Percentiles rank a stretch among this genome's conserved stretches.
Conservation (phyloP, 176 grass and related monocot species). For the Thinopyrum elongatum region DNA sequence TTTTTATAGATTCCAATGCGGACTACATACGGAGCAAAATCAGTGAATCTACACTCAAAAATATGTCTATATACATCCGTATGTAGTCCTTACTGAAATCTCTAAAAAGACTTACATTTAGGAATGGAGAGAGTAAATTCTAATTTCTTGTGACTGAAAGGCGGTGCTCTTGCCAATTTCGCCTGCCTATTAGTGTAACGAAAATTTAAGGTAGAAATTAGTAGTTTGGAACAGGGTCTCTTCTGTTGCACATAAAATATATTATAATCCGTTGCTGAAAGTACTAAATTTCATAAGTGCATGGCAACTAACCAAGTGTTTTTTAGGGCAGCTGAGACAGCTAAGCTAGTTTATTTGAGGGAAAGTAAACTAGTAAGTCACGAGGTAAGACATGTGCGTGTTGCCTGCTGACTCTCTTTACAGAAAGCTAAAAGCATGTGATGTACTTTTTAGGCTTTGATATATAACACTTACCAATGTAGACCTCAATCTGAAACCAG, state of each 20-base stretch:
- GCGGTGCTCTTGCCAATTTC: neutral
- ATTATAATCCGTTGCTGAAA: neutral
- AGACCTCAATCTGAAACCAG: constrained; percentile 86
- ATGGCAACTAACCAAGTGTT: neutral
- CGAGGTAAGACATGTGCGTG: neutral
- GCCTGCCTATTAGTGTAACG: neutral
- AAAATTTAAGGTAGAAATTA: neutral
- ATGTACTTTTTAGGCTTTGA: neutral
- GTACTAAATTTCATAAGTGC: neutral
- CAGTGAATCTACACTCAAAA: too few species aligned
- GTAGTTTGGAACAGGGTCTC: too few species aligned
- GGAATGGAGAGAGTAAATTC: too few species aligned
- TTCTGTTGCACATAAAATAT: neutral
- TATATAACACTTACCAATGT: constrained; percentile 75
- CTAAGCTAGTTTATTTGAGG: neutral
- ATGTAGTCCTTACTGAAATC: too few species aligned
- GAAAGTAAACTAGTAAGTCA: neutral
- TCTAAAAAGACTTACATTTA: too few species aligned
- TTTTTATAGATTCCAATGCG: too few species aligned
- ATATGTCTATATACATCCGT: too few species aligned
- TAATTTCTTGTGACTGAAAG: neutral
- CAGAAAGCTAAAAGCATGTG: constrained; percentile 21
- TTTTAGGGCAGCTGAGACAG: neutral
- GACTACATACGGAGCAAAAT: too few species aligned
- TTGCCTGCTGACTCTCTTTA: neutral